Conservation (phyloP, 2,329 filamentous ascomycete genomes). For the Aspergillus sp. region DNA sequence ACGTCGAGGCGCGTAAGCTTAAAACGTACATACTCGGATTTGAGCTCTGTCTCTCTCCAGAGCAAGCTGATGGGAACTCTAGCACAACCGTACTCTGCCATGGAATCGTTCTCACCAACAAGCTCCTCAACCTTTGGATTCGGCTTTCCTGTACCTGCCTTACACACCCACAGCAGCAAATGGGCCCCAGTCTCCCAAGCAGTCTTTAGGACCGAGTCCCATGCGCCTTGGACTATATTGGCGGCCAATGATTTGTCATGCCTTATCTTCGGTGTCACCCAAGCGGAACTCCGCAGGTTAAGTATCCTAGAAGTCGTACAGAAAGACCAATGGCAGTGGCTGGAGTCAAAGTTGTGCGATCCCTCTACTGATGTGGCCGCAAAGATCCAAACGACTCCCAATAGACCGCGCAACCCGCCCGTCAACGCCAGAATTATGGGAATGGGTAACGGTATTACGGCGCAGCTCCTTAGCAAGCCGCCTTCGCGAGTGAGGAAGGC, state of each 20-base stretch:
- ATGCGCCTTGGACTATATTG: constrained; percentile 90
- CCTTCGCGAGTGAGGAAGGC: constrained; percentile 57
- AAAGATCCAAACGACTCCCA: constrained; percentile 31
- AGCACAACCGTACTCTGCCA: constrained; percentile 72
- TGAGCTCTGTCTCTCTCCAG: constrained; percentile 70
- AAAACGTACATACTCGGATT: constrained; percentile 86
- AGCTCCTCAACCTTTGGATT: constrained; percentile 35
- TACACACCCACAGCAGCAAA: constrained; percentile 87
- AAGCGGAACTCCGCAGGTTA: constrained; percentile 88
- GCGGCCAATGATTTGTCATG: constrained; percentile 96
- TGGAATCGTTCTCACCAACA: constrained; percentile 45
- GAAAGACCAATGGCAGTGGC: constrained; percentile 82
- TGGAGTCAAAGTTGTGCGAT: constrained; percentile 77
- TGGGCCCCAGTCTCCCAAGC: constrained; percentile 91
- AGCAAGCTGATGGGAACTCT: constrained; percentile 82
- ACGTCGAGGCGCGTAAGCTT: constrained; percentile 64
- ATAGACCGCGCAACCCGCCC: constrained; percentile 36
- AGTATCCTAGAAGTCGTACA: constrained; percentile 94
- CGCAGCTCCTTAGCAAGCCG: constrained; percentile 82
- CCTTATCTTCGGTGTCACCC: constrained; percentile 98
- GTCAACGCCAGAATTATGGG: constrained; percentile 47
- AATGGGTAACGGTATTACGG: constrained; percentile 81
- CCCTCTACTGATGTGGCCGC: constrained; percentile 53
- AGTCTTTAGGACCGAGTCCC: constrained; percentile 93
- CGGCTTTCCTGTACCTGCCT: constrained; percentile 49